phyloP scores from a whole-genome alignment of 2,329 filamentous ascomycete species.

The Fusarium pininemorale region DNA sequence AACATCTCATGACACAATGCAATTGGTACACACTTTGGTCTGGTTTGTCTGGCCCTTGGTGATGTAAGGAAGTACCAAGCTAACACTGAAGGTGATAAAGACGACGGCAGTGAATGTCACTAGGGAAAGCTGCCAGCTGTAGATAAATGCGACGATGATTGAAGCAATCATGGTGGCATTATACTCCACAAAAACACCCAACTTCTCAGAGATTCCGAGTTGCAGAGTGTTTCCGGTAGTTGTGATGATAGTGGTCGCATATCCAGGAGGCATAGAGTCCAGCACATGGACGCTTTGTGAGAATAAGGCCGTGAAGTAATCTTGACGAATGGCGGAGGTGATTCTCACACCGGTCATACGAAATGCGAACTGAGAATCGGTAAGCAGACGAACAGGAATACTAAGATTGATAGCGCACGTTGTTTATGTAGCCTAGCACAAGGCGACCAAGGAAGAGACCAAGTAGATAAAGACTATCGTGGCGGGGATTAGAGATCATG shows the following conservation, averaged over 20 bases:
- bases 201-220: constrained; percentile 62
- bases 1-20: too few relatives aligned
- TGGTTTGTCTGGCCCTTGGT: constrained; percentile 47
- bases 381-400: neutral
- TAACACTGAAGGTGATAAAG: constrained; percentile 49
- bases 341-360: constrained; percentile 60
- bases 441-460: neutral
- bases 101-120: constrained; percentile 58
- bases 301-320: constrained; percentile 60
- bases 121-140: constrained; percentile 62
- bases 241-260: constrained; percentile 61
- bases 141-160: constrained; percentile 60
- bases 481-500: rapidly evolving
- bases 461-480: neutral
- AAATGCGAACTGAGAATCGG: constrained; percentile 51
- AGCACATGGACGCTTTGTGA: constrained; percentile 58
- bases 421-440: neutral
- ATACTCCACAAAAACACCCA: constrained; percentile 54
- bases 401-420: rapidly evolving
- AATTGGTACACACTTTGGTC: constrained; percentile 35
- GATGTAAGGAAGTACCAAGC: constrained; percentile 46
- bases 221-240: constrained; percentile 62
- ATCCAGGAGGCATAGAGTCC: constrained; percentile 59
- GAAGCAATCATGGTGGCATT: constrained; percentile 47
- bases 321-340: constrained; percentile 58